phyloP scores from a whole-genome alignment of 805 yeast species.

The Myxozyma udenii region DNA sequence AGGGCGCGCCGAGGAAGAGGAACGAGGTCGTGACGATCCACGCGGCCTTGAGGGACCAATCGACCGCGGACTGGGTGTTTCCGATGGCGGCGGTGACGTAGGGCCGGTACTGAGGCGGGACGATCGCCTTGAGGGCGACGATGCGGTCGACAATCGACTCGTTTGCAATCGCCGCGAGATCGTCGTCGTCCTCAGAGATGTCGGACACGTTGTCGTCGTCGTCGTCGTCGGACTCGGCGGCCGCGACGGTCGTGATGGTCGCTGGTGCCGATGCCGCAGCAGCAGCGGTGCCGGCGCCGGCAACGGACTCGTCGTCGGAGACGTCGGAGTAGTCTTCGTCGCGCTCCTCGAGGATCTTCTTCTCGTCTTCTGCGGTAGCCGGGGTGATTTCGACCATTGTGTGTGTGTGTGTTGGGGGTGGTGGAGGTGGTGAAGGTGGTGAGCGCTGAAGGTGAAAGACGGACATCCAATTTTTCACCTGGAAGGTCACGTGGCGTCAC shows the following conservation, averaged over 20 bases:
- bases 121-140: constrained; percentile 84
- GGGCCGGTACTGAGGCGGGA: constrained; percentile 82
- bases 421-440: background rate
- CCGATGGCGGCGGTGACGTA: constrained; percentile 40
- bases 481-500: too few relatives aligned
- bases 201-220: constrained; percentile 31
- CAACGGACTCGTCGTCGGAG: constrained; percentile 13
- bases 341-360: constrained; percentile 20
- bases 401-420: background rate
- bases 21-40: constrained; percentile 86
- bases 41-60: constrained; percentile 51
- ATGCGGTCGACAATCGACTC: constrained; percentile 87
- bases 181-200: constrained; percentile 54
- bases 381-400: constrained; percentile 28
- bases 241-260: background rate
- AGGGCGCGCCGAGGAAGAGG: constrained; percentile 86
- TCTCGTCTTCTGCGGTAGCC: constrained; percentile 20
- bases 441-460: background rate
- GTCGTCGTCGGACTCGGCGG: constrained; percentile 3
- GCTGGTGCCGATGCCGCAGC: background rate
- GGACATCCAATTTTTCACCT: too few relatives aligned
- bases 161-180: constrained; percentile 69
- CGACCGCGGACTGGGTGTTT: constrained; percentile 43
- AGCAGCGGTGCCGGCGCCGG: background rate
- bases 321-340: constrained; percentile 27